A percentile compares a stretch with the other conserved stretches of the same genome.
These are phyloP conservation scores for Poteriospumella lacustris DNA, from an alignment of 108 stramenopile species.

Conservation along the genomic window DNA sequence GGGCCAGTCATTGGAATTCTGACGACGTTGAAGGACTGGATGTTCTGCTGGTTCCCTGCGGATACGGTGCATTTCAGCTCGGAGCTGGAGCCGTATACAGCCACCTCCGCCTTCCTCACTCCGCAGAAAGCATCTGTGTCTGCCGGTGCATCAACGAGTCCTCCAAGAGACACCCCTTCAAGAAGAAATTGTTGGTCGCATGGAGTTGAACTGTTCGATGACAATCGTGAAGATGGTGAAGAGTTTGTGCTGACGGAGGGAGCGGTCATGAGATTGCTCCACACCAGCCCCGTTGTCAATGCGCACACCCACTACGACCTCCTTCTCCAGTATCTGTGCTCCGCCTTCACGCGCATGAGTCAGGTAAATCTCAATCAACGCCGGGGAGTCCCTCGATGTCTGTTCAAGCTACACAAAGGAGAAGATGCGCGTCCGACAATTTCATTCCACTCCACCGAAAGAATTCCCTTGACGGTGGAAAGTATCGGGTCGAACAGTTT, in stretches of 20 bases:
- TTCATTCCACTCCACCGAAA: neutral
- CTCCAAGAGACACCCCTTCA: neutral
- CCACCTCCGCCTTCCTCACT: neutral
- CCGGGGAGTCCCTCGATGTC: neutral
- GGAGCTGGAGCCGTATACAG: neutral
- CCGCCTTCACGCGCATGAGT: neutral
- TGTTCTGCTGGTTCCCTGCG: neutral
- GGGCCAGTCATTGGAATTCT: constrained; percentile 23
- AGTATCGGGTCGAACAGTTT: neutral
- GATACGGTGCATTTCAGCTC: neutral
- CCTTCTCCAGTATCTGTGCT: neutral
- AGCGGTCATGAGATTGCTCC: neutral
- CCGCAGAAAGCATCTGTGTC: neutral
- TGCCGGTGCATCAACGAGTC: neutral
- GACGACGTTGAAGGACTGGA: neutral
- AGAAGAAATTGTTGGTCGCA: neutral
- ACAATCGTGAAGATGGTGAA: no score
- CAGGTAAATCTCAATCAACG: neutral
- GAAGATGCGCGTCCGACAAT: neutral
- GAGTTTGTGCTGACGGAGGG: neutral
- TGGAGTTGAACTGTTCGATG: neutral
- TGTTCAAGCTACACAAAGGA: constrained; percentile 18
- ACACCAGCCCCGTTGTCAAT: neutral
- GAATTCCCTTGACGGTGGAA: neutral
- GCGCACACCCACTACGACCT: neutral